A percentile compares a stretch with the other conserved stretches of the same genome.
phyloP scores from a whole-genome alignment of 768 basidiomycete genomes.

The Tricholoma sp. region DNA sequence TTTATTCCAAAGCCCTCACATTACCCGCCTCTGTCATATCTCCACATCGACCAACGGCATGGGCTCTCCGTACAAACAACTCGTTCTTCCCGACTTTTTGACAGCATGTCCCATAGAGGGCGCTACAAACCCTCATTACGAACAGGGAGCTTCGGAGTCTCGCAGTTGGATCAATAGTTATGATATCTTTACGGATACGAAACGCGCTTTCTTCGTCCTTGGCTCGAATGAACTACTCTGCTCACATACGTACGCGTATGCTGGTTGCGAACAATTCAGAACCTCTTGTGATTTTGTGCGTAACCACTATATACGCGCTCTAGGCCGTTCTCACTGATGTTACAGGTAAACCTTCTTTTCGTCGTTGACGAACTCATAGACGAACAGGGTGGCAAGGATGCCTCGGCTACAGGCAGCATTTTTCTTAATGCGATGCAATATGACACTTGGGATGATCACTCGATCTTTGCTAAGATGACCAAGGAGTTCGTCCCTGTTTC shows the following conservation, averaged over 20 bases:
- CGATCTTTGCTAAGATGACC: constrained; percentile 54
- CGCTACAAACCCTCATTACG: constrained; percentile 53
- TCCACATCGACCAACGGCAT: constrained; percentile 12
- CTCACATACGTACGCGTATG: constrained; percentile 57
- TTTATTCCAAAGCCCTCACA: constrained; percentile 5
- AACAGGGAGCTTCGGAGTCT: constrained; percentile 50
- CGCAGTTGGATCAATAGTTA: constrained; percentile 60
- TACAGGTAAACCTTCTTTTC: constrained; percentile 55
- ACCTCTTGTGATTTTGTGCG: constrained; percentile 59
- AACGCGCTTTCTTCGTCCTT: constrained; percentile 59
- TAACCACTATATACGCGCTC: constrained; percentile 4
- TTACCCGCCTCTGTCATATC: neutral
- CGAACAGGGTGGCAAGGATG: constrained; percentile 55
- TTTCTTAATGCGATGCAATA: constrained; percentile 51
- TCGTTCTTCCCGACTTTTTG: constrained; percentile 55
- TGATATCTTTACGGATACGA: constrained; percentile 52
- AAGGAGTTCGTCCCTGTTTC: constrained; percentile 43
- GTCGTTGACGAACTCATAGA: constrained; percentile 68
- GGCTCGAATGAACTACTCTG: constrained; percentile 58
- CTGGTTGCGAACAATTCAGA: constrained; percentile 50
- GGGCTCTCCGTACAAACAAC: constrained; percentile 24
- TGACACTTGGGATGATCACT: constrained; percentile 47
- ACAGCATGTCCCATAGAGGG: constrained; percentile 41
- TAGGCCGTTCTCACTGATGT: neutral
- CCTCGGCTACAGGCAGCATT: constrained; percentile 45